Base-by-base conservation (phyloP, 2,329 filamentous ascomycete genomes). In the Ophiocordyceps camponoti-saundersi region DNA sequence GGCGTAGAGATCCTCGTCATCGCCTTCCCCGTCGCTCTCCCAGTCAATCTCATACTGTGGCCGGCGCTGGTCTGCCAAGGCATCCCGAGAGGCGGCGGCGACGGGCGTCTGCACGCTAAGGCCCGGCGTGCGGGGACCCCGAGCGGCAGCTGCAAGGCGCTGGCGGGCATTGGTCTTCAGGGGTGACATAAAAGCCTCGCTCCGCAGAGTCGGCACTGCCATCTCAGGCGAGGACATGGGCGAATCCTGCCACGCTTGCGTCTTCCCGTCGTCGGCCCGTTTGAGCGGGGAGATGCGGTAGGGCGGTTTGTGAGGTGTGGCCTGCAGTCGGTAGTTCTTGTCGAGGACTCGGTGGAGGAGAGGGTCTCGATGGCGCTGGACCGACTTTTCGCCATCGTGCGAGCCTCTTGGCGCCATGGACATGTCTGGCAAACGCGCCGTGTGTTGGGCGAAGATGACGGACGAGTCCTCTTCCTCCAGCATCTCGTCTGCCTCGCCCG, bases 261-360 rank as follows among this genome's bases (percentile, higher is more conserved):
- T 56, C 42, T 46, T 63, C 62, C 62, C 52, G 29, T 46, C 46
- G 34, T 44, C 34, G 41, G 39, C 44, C 40, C 48, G 57, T 49
- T 70, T 71, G 46, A 70, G 58, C 1, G 71, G 70, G 8, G 70
- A 72, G 42, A 70, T 61, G 34, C 65, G 66, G 30, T 61, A 56
- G 3, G 63, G 53, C 3, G 60, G 58, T 56, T 79, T 82, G 53
- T 92, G 80, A 0, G 92, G 92, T 11, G 92, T 98, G 6, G 90
- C 87, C 63, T 93, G 86, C 22, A 98, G 73, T 30, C 90, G 85
- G 67, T 94, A 98, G 48, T 85, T 95, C 65, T 93, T 95, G 69
- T 96, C 89, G 6, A 94, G 77, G n/a, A 96, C 73, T 49, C 84
- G 85, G 61, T 96, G 90, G 40, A 98, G 73, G 10, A 96, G 71